phyloP scores from a whole-genome alignment of 2,329 filamentous ascomycete species.

The Onygenales sp. region DNA sequence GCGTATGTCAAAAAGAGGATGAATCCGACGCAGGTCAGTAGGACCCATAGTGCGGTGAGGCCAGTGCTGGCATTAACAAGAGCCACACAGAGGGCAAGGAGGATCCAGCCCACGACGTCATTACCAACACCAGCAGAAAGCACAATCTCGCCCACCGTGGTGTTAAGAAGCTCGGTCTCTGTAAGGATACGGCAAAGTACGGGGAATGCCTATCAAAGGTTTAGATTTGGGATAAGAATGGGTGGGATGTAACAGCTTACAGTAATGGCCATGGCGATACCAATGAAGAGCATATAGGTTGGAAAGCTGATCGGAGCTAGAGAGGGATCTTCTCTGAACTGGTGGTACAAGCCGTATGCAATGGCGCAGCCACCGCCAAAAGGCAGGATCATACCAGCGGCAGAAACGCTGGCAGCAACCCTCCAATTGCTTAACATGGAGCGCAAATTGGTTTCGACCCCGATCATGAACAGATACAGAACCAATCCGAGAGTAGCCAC shows the following conservation, averaged over 20 bases:
- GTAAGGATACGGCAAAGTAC: constrained; percentile 90
- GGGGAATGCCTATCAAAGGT: constrained; percentile 53
- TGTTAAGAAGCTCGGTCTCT: constrained; percentile 68
- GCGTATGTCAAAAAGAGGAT: constrained; percentile 63
- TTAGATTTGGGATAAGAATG: neutral
- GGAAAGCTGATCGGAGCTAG: constrained; percentile 52
- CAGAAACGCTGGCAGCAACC: constrained; percentile 64
- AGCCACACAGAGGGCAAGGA: constrained; percentile 85
- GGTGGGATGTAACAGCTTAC: constrained; percentile 31
- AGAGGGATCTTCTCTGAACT: constrained; percentile 53
- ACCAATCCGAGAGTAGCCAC: constrained; percentile 77
- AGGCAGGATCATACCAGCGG: constrained; percentile 70
- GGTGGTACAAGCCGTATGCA: constrained; percentile 68
- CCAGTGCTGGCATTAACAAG: constrained; percentile 82
- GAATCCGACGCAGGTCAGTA: constrained; percentile 67
- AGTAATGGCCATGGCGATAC: constrained; percentile 88
- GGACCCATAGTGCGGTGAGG: constrained; percentile 72
- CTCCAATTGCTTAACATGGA: constrained; percentile 73
- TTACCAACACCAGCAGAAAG: constrained; percentile 86
- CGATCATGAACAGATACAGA: constrained; percentile 79
- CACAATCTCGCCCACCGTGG: constrained; percentile 57
- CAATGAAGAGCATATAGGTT: constrained; percentile 68
- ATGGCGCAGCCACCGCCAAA: constrained; percentile 75
- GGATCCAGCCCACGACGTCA: constrained; percentile 83
- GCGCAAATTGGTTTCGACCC: constrained; percentile 74